These are phyloP conservation scores for Medicago ruthenica DNA, from an alignment of 306 rosid species.

Conservation along the genomic window DNA sequence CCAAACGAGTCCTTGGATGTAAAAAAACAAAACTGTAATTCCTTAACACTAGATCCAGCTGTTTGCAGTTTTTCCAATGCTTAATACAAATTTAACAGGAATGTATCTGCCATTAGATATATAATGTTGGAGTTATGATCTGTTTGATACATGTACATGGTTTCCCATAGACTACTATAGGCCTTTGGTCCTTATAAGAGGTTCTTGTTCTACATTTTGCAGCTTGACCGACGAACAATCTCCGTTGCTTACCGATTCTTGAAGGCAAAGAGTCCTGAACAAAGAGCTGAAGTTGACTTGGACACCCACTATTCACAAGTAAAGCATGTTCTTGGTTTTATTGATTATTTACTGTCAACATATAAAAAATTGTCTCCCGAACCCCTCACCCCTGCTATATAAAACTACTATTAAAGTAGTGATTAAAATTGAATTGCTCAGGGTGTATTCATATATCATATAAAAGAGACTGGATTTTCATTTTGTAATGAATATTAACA, in stretches of 20 bases:
- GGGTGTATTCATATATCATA: constrained; percentile 22
- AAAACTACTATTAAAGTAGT: neutral
- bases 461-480: constrained; percentile 13
- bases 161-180: neutral
- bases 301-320: constrained; percentile 97
- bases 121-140: neutral
- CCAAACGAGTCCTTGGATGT: neutral
- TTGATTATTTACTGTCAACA: constrained; percentile 30
- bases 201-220: constrained; percentile 38
- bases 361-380: constrained; percentile 26
- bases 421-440: constrained; percentile 22
- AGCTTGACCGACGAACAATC: constrained; percentile 71
- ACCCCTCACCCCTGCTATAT: constrained; percentile 9
- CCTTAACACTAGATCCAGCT: constrained; percentile 15
- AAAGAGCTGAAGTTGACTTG: constrained; percentile 96
- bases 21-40: neutral
- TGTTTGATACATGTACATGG: constrained; percentile 4
- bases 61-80: neutral
- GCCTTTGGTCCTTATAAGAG: constrained; percentile 1
- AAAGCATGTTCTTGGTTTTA: constrained; percentile 29
- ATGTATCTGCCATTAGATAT: constrained; percentile 1
- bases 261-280: constrained; percentile 92
- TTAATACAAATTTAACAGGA: neutral
- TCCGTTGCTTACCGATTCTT: constrained; percentile 84
- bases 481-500: constrained; percentile 21